These are phyloP conservation scores for Monosporascus sp. DNA, from an alignment of 2,329 filamentous ascomycete genomes.

Conservation along the genomic window DNA sequence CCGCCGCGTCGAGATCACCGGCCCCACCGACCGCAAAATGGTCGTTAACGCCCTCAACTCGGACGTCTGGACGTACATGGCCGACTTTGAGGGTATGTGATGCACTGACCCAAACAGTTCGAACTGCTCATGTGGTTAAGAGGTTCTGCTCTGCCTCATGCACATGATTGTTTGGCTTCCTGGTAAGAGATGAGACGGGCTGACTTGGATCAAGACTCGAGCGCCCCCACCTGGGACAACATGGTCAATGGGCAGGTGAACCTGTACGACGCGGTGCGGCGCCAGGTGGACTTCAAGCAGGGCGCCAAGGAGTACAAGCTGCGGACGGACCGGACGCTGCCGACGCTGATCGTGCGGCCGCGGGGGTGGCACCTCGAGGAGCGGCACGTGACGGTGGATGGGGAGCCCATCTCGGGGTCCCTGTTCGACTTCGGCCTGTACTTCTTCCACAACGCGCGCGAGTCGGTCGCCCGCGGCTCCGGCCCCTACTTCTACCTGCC, in stretches of 20 bases:
- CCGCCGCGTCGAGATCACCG: constrained; percentile 93
- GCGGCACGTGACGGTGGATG: constrained; percentile 95
- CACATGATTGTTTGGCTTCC: no score
- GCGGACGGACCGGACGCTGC: constrained; percentile 76
- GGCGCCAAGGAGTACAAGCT: constrained; percentile 97
- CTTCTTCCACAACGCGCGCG: constrained; percentile 96
- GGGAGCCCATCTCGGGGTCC: constrained; percentile 85
- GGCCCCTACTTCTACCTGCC: constrained; percentile 98
- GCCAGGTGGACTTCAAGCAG: constrained; percentile 93
- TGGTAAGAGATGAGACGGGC: not conserved
- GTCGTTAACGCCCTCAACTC: constrained; percentile 95
- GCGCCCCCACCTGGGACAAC: constrained; percentile 96
- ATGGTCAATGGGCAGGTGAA: constrained; percentile 99
- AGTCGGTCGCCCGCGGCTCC: constrained; percentile 75
- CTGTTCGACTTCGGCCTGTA: constrained; percentile 98
- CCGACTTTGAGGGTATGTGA: constrained; percentile 85
- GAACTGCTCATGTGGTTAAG: no score
- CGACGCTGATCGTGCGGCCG: constrained; percentile 89
- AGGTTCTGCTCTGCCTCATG: no score
- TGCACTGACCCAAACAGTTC: not conserved
- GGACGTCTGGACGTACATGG: constrained; percentile 98
- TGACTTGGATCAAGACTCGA: constrained; percentile 63
- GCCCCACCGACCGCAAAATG: constrained; percentile 97
- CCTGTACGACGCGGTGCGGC: constrained; percentile 91
- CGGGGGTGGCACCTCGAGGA: constrained; percentile 98